A percentile compares a stretch with the other conserved stretches of the same genome.
Conservation (phyloP, 371 early-diverging fungal species). For the Mortierella sp. region DNA sequence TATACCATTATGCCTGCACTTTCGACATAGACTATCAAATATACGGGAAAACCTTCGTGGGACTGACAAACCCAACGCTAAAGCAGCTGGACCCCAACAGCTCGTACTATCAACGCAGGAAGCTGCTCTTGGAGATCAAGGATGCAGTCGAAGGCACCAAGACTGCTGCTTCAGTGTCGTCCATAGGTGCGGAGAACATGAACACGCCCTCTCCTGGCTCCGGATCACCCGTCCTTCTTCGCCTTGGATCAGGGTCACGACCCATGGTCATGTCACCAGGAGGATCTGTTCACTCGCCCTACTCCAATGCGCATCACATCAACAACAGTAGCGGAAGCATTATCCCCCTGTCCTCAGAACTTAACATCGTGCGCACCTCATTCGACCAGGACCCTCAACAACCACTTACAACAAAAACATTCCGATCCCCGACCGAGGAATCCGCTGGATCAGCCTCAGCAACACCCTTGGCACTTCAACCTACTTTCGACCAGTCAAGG, state of each 20-base stretch:
- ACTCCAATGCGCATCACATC: slow-evolving; percentile 20
- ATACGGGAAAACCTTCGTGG: slow-evolving; percentile 40
- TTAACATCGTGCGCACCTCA: slow-evolving; percentile 28
- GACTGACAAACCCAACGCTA: slow-evolving; percentile 26
- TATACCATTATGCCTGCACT: not conserved
- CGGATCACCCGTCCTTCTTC: slow-evolving; percentile 41
- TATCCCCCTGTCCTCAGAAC: slow-evolving; percentile 23
- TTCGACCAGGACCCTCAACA: slow-evolving; percentile 37
- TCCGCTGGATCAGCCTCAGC: slow-evolving; percentile 25
- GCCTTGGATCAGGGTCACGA: slow-evolving; percentile 50
- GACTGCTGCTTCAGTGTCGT: slow-evolving; percentile 31
- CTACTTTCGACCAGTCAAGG: slow-evolving; percentile 23
- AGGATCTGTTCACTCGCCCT: slow-evolving; percentile 13
- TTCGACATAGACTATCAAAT: slow-evolving; percentile 41
- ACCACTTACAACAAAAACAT: not conserved
- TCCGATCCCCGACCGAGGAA: slow-evolving; percentile 37
- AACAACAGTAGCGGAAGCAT: slow-evolving; percentile 23
- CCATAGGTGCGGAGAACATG: slow-evolving; percentile 30
- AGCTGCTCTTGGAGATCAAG: slow-evolving; percentile 43
- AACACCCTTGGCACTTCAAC: slow-evolving; percentile 40
- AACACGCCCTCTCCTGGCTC: slow-evolving; percentile 36
- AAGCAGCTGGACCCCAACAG: slow-evolving; percentile 43
- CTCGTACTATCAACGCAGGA: slow-evolving; percentile 48
- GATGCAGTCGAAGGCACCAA: slow-evolving; percentile 49
- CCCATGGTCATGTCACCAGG: slow-evolving; percentile 35